A percentile compares a stretch with the other conserved stretches of the same genome.
Evolutionary conservation across 2,329 filamentous ascomycete genomes (phyloP).

Genomic region (Nemania sp.): DNA sequence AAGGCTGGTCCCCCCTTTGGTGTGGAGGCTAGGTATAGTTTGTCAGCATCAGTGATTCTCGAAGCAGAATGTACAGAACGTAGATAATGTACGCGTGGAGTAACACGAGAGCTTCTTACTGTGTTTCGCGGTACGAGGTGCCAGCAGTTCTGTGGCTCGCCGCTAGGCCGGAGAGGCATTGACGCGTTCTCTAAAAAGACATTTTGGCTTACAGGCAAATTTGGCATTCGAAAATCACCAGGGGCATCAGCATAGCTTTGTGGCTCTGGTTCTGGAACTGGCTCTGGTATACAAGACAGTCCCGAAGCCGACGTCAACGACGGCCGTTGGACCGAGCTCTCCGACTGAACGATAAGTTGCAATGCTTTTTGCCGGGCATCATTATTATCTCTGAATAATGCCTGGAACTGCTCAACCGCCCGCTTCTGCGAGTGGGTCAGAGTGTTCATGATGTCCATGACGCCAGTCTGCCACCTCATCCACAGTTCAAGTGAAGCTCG

Average conservation of each 20-base stretch:
- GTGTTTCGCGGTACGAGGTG: conserved; percentile 29
- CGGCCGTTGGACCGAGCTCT: conserved; percentile 33
- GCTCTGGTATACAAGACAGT: conserved; percentile 29
- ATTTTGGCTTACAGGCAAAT: conserved; percentile 32
- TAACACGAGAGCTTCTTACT: conserved; percentile 35
- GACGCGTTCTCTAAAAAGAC: conserved; percentile 37
- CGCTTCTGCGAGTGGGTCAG: conserved; percentile 31
- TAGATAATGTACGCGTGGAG: conserved; percentile 1
- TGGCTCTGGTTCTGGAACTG: no score
- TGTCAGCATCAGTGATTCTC: conserved; percentile 31
- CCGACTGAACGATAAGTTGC: conserved; percentile 33
- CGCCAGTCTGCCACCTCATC: conserved; percentile 24
- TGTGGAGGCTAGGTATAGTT: conserved; percentile 30
- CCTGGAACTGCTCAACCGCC: conserved; percentile 35
- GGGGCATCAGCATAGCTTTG: conserved; percentile 28
- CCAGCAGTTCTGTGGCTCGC: conserved; percentile 32
- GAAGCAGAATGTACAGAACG: conserved; percentile 5
- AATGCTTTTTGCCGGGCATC: conserved; percentile 34
- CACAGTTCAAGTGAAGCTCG: not conserved
- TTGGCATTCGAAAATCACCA: conserved; percentile 38
- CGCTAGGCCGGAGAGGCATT: conserved; percentile 35
- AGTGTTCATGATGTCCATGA: conserved; percentile 35
- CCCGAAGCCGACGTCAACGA: conserved; percentile 30
- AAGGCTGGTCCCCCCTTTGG: conserved; percentile 31
- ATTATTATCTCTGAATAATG: conserved; percentile 33